Conservation (phyloP, 495 filamentous ascomycete genomes). For the Parathielavia appendiculata region DNA sequence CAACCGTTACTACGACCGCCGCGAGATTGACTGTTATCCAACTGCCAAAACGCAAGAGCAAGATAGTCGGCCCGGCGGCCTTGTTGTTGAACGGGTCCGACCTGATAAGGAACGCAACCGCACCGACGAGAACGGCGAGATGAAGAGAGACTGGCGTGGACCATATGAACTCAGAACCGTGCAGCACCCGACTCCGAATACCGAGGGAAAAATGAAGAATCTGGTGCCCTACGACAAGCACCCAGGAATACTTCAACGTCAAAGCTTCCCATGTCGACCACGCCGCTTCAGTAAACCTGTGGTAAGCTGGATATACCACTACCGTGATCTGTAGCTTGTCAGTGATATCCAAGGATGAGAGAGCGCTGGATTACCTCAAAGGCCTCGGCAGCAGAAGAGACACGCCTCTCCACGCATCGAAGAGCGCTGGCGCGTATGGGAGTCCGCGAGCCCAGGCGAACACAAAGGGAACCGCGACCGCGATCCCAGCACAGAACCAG, state of each 20-base stretch:
- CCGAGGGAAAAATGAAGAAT: not conserved
- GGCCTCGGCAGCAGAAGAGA: not conserved
- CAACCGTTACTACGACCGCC: not conserved
- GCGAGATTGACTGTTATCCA: too few relatives aligned
- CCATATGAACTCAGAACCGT: not conserved
- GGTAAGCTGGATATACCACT: not conserved
- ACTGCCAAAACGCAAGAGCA: too few relatives aligned
- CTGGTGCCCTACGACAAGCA: not conserved
- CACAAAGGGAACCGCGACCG: not conserved
- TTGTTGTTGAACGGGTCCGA: too few relatives aligned
- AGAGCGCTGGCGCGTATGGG: not conserved
- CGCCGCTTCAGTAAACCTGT: not conserved
- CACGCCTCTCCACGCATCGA: not conserved
- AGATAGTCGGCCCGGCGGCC: too few relatives aligned
- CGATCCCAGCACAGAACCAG: not conserved
- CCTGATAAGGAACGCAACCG: not conserved
- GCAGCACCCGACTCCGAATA: not conserved
- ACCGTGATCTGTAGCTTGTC: not conserved
- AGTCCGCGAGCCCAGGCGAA: not conserved
- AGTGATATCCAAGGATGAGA: not conserved
- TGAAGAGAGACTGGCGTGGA: not conserved
- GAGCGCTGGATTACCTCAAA: not conserved
- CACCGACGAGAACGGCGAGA: not conserved
- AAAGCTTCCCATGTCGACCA: not conserved
- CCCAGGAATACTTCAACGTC: not conserved